Conservation (phyloP, 169 alveolate species). For the Toxoplasma gondii region DNA sequence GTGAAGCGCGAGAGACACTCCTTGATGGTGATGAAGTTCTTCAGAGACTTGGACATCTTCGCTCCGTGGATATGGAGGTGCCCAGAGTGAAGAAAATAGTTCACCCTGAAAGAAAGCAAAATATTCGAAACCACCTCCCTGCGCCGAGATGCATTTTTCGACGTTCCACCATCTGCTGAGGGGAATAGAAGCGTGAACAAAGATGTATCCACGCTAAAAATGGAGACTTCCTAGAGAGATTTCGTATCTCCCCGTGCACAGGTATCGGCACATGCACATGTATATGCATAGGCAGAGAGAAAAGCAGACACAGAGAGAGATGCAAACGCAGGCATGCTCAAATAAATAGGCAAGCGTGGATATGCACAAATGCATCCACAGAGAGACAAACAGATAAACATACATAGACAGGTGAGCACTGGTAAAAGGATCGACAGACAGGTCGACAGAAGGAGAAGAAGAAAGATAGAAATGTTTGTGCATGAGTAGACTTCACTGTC, state of each 20-base stretch:
- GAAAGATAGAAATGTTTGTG: no score
- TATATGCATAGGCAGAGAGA: no score
- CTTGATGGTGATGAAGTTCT: constrained; percentile 96
- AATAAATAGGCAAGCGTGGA: no score
- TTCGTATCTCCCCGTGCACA: no score
- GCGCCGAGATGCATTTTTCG: no score
- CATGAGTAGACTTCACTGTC: no score
- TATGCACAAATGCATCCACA: background rate
- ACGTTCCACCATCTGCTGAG: no score
- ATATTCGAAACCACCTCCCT: background rate
- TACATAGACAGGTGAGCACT: background rate
- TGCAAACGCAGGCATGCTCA: no score
- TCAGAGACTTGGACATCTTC: constrained; percentile 97
- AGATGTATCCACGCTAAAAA: background rate
- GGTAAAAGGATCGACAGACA: background rate
- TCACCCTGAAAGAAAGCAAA: constrained; percentile 78
- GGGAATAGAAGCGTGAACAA: constrained; percentile 58
- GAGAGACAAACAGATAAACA: background rate
- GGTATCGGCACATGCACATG: no score
- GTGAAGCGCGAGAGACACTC: constrained; percentile 80
- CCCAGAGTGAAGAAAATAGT: constrained; percentile 98
- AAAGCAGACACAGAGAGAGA: no score
- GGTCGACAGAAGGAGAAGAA: no score
- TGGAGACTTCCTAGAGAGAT: no score
- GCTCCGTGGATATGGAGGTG: constrained; percentile 97